Percentiles rank a stretch among this genome's conserved stretches.
Conservation (phyloP, 2,329 filamentous ascomycete genomes). For the Exophiala bonariae region DNA sequence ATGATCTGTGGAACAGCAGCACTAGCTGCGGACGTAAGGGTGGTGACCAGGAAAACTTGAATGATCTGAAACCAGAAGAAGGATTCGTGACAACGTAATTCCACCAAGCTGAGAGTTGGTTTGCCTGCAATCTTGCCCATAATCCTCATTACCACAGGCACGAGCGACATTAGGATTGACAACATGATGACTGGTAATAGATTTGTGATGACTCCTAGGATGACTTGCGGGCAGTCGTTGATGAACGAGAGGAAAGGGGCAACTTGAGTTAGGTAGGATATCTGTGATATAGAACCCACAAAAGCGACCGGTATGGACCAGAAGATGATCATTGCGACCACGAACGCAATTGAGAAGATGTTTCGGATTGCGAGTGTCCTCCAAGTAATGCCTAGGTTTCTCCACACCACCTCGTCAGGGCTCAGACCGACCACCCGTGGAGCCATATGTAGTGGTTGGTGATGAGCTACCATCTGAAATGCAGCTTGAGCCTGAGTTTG, state of each 20-base stretch:
- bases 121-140: constrained; percentile 74
- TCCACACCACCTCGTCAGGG: constrained; percentile 84
- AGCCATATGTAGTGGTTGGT: constrained; percentile 82
- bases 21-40: constrained; percentile 76
- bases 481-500: constrained; percentile 84
- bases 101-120: constrained; percentile 75
- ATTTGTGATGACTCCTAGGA: constrained; percentile 81
- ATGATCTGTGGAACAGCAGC: constrained; percentile 65
- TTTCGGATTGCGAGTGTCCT: constrained; percentile 78
- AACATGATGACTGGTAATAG: constrained; percentile 78
- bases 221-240: constrained; percentile 64
- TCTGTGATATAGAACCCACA: constrained; percentile 83
- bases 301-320: constrained; percentile 77
- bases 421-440: constrained; percentile 81
- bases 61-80: constrained; percentile 78
- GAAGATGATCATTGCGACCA: constrained; percentile 79
- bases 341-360: constrained; percentile 68
- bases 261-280: constrained; percentile 62
- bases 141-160: constrained; percentile 78
- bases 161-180: constrained; percentile 79
- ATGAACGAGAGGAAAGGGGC: constrained; percentile 75
- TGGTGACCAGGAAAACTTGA: constrained; percentile 88
- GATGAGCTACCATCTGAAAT: constrained; percentile 82
- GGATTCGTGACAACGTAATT: constrained; percentile 85
- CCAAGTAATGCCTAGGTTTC: constrained; percentile 78